phyloP scores from a whole-genome alignment of 495 filamentous ascomycete species.

The Umbilicaria muhlenbergii region DNA sequence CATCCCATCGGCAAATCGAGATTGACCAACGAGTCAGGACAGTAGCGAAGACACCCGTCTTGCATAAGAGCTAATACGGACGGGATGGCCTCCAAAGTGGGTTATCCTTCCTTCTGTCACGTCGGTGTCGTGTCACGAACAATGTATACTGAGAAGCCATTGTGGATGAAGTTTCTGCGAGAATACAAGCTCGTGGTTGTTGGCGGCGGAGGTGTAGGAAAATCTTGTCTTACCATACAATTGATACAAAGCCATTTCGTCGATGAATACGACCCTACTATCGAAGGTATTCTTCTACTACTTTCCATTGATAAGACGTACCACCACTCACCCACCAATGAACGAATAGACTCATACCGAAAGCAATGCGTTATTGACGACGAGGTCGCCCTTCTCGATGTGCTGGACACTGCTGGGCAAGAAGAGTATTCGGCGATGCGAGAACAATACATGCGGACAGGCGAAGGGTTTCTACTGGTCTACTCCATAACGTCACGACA shows the following conservation, averaged over 20 bases:
- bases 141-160: slow-evolving; percentile 10
- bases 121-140: neutral
- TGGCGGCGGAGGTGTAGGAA: slow-evolving; percentile 94
- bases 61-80: slow-evolving; percentile 5
- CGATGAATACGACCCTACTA: slow-evolving; percentile 98
- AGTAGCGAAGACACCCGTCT: neutral
- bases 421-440: slow-evolving; percentile 99
- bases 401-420: slow-evolving; percentile 94
- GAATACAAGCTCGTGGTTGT: slow-evolving; percentile 99
- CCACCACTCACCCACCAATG: neutral
- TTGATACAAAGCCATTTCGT: slow-evolving; percentile 98
- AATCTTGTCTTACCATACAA: slow-evolving; percentile 98
- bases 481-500: slow-evolving; percentile 97
- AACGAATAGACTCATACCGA: slow-evolving; percentile 76
- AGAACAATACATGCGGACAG: slow-evolving; percentile 99
- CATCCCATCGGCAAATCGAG: neutral
- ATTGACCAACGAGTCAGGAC: neutral
- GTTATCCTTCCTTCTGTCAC: slow-evolving; percentile 1
- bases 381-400: slow-evolving; percentile 90
- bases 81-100: slow-evolving; percentile 16
- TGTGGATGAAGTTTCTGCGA: slow-evolving; percentile 61
- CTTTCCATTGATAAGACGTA: neutral
- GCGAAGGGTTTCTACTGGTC: slow-evolving; percentile 93
- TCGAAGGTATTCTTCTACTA: slow-evolving; percentile 58
- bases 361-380: slow-evolving; percentile 99